phyloP scores from a whole-genome alignment of 768 basidiomycete species.

The Mycena latifolia region DNA sequence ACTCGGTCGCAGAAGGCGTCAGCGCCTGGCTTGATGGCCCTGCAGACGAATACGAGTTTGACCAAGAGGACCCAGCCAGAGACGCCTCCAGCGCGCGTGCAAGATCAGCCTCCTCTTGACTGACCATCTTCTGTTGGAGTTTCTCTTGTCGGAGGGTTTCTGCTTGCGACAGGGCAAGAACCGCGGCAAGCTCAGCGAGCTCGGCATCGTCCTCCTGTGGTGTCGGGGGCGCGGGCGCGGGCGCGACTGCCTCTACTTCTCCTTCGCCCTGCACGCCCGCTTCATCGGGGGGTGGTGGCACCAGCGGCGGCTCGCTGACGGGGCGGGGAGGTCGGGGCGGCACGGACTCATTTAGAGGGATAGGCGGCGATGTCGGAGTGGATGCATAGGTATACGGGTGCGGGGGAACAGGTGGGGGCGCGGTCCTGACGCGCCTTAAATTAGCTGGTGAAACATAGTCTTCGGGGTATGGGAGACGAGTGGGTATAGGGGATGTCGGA shows the following conservation, averaged over 20 bases:
- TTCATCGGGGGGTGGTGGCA: slow-evolving; percentile 4
- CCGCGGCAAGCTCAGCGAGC: slow-evolving; percentile 51
- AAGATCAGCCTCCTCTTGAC: slow-evolving; percentile 76
- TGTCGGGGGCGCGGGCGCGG: neutral
- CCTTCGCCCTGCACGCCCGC: slow-evolving; percentile 1
- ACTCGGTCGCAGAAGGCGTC: slow-evolving; percentile 8
- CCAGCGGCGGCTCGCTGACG: slow-evolving; percentile 30
- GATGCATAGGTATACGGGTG: slow-evolving; percentile 22
- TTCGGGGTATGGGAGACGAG: slow-evolving; percentile 37
- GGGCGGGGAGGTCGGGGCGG: slow-evolving; percentile 40
- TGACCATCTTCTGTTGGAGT: slow-evolving; percentile 47
- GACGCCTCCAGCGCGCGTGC: slow-evolving; percentile 73
- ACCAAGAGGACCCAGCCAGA: slow-evolving; percentile 33
- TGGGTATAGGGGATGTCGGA: slow-evolving; percentile 44
- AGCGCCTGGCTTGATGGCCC: slow-evolving; percentile 39
- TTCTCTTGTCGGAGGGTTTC: slow-evolving; percentile 46
- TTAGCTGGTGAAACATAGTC: slow-evolving; percentile 24
- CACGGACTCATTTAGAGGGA: neutral
- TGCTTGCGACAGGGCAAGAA: slow-evolving; percentile 62
- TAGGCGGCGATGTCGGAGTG: neutral
- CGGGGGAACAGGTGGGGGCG: slow-evolving; percentile 43
- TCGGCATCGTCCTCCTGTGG: slow-evolving; percentile 51
- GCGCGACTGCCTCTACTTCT: neutral
- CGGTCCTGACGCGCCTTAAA: slow-evolving; percentile 35
- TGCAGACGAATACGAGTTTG: slow-evolving; percentile 35